A percentile compares a stretch with the other conserved stretches of the same genome.
phyloP scores from a whole-genome alignment of 371 early-diverging fungal genomes.

The Batrachochytrium dendrobatidis region DNA sequence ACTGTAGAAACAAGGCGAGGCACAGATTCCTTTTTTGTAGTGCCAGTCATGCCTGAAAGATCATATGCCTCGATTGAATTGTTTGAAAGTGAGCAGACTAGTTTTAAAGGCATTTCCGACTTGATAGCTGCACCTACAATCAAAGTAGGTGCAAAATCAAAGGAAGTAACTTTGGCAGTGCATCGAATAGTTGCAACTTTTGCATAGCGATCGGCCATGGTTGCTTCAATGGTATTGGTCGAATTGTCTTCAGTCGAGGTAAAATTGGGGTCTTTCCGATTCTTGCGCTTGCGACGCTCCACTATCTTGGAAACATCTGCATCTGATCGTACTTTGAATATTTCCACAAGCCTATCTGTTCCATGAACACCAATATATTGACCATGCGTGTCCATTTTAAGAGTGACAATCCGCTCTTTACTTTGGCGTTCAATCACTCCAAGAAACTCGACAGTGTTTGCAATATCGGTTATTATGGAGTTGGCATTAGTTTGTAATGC shows the following conservation, averaged over 20 bases:
- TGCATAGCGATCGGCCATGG: conserved; percentile 62
- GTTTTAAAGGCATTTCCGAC: conserved; percentile 15
- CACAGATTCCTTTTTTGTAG: conserved; percentile 16
- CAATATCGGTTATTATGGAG: not conserved
- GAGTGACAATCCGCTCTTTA: conserved; percentile 69
- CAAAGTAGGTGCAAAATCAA: conserved; percentile 58
- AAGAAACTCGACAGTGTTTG: conserved; percentile 54
- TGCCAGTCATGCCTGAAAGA: conserved; percentile 29
- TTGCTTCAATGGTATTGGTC: conserved; percentile 41
- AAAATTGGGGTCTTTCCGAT: conserved; percentile 61
- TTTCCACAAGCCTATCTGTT: conserved; percentile 71
- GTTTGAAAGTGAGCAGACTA: conserved; percentile 56
- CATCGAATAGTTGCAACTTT: conserved; percentile 57
- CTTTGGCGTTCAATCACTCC: conserved; percentile 75
- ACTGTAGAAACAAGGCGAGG: conserved; percentile 45
- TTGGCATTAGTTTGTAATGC: conserved; percentile 10
- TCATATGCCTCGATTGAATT: conserved; percentile 59
- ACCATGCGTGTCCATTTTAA: conserved; percentile 69
- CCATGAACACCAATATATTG: conserved; percentile 70
- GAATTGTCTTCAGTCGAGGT: conserved; percentile 13
- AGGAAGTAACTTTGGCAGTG: conserved; percentile 62
- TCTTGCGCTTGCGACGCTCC: conserved; percentile 69
- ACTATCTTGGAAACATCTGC: conserved; percentile 77
- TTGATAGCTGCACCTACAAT: not conserved
- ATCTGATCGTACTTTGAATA: conserved; percentile 66